Evolutionary conservation across 768 basidiomycete species (phyloP).

Genomic region (Phylloporus arenicola): DNA sequence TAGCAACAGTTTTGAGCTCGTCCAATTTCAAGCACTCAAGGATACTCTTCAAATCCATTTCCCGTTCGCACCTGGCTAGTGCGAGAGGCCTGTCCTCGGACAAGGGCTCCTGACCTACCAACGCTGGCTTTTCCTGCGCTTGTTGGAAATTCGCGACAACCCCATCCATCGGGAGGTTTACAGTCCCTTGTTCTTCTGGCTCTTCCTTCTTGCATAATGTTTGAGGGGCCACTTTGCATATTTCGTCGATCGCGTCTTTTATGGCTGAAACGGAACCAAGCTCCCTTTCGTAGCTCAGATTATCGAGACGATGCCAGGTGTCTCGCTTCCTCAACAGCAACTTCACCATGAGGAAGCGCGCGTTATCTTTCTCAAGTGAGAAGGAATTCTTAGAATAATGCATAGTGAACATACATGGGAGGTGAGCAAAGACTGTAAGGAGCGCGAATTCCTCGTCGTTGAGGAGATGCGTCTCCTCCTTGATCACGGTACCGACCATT

Average conservation of each 20-base stretch:
- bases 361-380: slow-evolving; percentile 38
- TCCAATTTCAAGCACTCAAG: slow-evolving; percentile 39
- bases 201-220: slow-evolving; percentile 11
- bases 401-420: slow-evolving; percentile 44
- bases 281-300: slow-evolving; percentile 40
- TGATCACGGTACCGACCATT: slow-evolving; percentile 50
- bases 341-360: slow-evolving; percentile 58
- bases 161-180: slow-evolving; percentile 35
- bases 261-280: slow-evolving; percentile 37
- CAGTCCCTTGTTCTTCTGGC: slow-evolving; percentile 25
- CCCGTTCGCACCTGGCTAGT: slow-evolving; percentile 38
- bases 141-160: slow-evolving; percentile 1
- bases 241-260: slow-evolving; percentile 38
- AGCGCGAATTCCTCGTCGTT: slow-evolving; percentile 41
- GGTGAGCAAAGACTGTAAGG: slow-evolving; percentile 36
- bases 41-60: slow-evolving; percentile 38
- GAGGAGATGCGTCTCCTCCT: slow-evolving; percentile 50
- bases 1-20: slow-evolving; percentile 42
- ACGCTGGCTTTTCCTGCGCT: slow-evolving; percentile 5
- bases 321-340: slow-evolving; percentile 55
- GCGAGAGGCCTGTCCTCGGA: slow-evolving; percentile 15
- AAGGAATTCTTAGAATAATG: background rate
- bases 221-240: slow-evolving; percentile 29
- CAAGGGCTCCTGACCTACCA: background rate
- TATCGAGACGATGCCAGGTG: slow-evolving; percentile 47